These are phyloP conservation scores for Chenopodium formosanum DNA, from an alignment of 148 eudicot species.

Conservation along the genomic window DNA sequence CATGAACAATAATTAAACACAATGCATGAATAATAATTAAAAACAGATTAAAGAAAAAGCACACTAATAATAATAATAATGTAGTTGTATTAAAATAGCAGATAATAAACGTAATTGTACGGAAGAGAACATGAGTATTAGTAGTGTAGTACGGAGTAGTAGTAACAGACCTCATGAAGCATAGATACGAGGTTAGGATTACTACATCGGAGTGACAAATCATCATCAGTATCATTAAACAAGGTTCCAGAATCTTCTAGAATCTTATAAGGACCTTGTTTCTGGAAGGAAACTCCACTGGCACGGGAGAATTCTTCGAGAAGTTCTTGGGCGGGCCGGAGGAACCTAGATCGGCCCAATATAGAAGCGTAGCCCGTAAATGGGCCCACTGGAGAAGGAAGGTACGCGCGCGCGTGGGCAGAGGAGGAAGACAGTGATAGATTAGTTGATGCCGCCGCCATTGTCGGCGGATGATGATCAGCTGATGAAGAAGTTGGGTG, in stretches of 20 bases:
- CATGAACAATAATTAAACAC: background rate
- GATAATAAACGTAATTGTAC: background rate
- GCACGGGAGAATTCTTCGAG: conserved; percentile 32
- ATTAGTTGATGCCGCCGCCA: conserved; percentile 13
- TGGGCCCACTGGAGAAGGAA: conserved; percentile 38
- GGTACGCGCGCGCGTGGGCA: conserved; percentile 29
- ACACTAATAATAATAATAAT: background rate
- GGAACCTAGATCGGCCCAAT: conserved; percentile 41
- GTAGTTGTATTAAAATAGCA: background rate
- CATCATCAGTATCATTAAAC: conserved; percentile 24
- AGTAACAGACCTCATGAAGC: conserved; percentile 38
- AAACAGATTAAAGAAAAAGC: background rate
- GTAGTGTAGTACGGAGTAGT: background rate
- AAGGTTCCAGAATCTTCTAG: conserved; percentile 33
- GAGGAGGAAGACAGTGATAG: conserved; percentile 26
- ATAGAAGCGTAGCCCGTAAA: conserved; percentile 52
- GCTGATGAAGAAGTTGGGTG: background rate
- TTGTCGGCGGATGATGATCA: background rate
- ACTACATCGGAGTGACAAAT: conserved; percentile 16
- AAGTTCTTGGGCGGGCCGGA: conserved; percentile 44
- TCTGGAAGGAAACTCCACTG: conserved; percentile 10
- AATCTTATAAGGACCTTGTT: conserved; percentile 1
- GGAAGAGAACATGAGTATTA: background rate
- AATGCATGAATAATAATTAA: background rate
- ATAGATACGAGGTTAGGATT: conserved; percentile 39